A percentile compares a stretch with the other conserved stretches of the same genome.
phyloP scores from a whole-genome alignment of 78 protist genomes.

The Monosiga brevicollis region DNA sequence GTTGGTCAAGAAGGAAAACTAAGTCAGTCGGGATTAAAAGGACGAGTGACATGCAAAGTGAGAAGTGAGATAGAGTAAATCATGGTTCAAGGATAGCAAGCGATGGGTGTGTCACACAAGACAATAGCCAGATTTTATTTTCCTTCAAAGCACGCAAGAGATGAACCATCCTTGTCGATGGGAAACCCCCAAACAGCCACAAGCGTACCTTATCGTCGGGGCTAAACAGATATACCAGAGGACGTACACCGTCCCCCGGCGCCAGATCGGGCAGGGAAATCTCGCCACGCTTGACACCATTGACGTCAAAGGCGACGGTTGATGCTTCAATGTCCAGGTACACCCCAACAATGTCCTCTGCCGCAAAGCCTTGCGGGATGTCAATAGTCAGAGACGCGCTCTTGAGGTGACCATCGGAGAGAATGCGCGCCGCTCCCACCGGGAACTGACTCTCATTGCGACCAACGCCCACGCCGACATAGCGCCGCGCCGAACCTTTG shows the following conservation, averaged over 20 bases:
- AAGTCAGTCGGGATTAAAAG: too few relatives aligned
- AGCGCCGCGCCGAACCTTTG: not conserved
- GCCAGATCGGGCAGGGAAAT: not conserved
- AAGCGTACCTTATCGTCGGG: not conserved
- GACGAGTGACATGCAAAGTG: too few relatives aligned
- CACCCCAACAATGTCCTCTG: not conserved
- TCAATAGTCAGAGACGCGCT: not conserved
- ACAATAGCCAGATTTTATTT: too few relatives aligned
- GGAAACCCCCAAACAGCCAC: too few relatives aligned
- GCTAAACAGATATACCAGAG: not conserved
- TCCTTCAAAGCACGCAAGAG: too few relatives aligned
- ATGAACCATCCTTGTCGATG: too few relatives aligned
- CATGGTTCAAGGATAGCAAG: too few relatives aligned
- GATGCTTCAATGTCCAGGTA: not conserved
- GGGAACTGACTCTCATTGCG: not conserved
- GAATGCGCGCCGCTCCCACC: not conserved
- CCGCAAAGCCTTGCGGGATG: not conserved
- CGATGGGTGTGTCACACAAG: too few relatives aligned
- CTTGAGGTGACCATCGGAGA: not conserved
- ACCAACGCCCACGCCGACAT: not conserved
- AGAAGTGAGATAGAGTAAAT: too few relatives aligned
- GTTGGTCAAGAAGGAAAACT: too few relatives aligned
- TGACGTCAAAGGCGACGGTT: not conserved
- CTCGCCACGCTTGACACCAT: not conserved
- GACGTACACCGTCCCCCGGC: not conserved